These are phyloP conservation scores for Penicillium lagena DNA, from an alignment of 495 filamentous ascomycete genomes.

Conservation along the genomic window DNA sequence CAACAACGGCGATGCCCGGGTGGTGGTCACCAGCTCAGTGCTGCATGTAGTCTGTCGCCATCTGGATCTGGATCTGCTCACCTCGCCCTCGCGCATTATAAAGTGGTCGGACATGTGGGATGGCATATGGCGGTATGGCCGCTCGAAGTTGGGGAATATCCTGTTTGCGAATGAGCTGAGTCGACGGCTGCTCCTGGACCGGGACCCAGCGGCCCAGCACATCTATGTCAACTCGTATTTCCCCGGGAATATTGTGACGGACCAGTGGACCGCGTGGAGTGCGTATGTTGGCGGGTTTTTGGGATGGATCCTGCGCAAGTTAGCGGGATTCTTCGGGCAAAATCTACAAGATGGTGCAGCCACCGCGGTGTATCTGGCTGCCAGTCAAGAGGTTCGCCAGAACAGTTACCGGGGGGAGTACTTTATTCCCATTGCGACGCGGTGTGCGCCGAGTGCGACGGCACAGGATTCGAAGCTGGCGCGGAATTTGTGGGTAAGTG, in stretches of 20 bases:
- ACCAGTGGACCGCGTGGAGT: slow-evolving; percentile 28
- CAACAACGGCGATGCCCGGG: slow-evolving; percentile 13
- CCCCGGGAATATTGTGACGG: slow-evolving; percentile 35
- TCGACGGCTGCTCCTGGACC: slow-evolving; percentile 10
- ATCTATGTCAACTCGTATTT: slow-evolving; percentile 33
- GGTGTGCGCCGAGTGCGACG: slow-evolving; percentile 11
- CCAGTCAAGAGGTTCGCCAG: slow-evolving; percentile 11
- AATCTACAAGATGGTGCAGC: slow-evolving; percentile 27
- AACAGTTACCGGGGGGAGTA: slow-evolving; percentile 20
- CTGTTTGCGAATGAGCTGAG: slow-evolving; percentile 33
- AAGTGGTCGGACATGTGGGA: slow-evolving; percentile 12
- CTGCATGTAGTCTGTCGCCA: slow-evolving; percentile 17
- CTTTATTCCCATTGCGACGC: slow-evolving; percentile 28
- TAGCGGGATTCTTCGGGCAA: slow-evolving; percentile 12
- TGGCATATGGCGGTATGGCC: slow-evolving; percentile 28
- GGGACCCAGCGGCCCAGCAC: slow-evolving; percentile 10
- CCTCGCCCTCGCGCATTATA: slow-evolving; percentile 5
- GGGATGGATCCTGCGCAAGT: slow-evolving; percentile 3
- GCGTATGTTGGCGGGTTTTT: slow-evolving; percentile 16
- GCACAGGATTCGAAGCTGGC: slow-evolving; percentile 19
- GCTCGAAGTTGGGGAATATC: slow-evolving; percentile 38
- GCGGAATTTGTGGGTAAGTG: slow-evolving; percentile 20
- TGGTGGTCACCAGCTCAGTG: slow-evolving; percentile 25
- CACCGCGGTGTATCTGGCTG: slow-evolving; percentile 30
- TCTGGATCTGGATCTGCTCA: slow-evolving; percentile 18